Evolutionary conservation across 2,329 filamentous ascomycete genomes (phyloP).

Genomic region (Talaromyces funiculosus): DNA sequence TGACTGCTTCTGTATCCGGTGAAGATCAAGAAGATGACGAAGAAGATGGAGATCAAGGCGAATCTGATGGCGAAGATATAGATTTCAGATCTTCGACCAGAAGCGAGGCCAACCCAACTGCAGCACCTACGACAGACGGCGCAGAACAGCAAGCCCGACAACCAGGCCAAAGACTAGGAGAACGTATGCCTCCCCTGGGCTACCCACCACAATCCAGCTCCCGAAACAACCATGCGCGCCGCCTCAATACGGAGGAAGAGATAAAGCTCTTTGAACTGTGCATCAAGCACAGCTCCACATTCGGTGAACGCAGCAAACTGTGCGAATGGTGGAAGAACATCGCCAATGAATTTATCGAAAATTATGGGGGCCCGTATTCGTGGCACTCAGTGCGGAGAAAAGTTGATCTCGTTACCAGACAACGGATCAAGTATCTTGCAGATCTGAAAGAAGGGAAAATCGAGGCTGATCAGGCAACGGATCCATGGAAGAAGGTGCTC

Average conservation of each 20-base stretch:
- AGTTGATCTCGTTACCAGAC: conserved; percentile 37
- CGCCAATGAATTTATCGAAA: conserved; percentile 33
- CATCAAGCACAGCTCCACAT: conserved; percentile 31
- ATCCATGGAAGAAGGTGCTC: conserved; percentile 33
- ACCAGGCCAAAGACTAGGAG: not conserved
- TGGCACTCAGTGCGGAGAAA: conserved; percentile 41
- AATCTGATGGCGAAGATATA: conserved; percentile 10
- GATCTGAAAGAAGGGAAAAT: conserved; percentile 23
- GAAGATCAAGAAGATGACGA: conserved; percentile 4
- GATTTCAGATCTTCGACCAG: not conserved
- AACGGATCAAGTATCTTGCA: conserved; percentile 35
- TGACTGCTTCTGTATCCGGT: not conserved
- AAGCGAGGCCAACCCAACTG: not conserved
- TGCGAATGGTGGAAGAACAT: conserved; percentile 40
- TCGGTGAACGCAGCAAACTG: conserved; percentile 37
- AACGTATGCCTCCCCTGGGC: not conserved
- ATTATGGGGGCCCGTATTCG: conserved; percentile 36
- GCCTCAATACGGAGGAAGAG: conserved; percentile 37
- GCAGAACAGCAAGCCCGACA: not conserved
- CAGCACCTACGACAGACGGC: not conserved
- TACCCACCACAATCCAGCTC: not conserved
- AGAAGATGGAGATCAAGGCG: conserved; percentile 1
- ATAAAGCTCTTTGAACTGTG: conserved; percentile 38
- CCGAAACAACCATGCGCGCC: conserved; percentile 16
- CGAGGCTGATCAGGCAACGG: conserved; percentile 29